These are phyloP conservation scores for Cystobasidium pallidum DNA, from an alignment of 1,284 basidiomycete genomes.

Conservation along the genomic window DNA sequence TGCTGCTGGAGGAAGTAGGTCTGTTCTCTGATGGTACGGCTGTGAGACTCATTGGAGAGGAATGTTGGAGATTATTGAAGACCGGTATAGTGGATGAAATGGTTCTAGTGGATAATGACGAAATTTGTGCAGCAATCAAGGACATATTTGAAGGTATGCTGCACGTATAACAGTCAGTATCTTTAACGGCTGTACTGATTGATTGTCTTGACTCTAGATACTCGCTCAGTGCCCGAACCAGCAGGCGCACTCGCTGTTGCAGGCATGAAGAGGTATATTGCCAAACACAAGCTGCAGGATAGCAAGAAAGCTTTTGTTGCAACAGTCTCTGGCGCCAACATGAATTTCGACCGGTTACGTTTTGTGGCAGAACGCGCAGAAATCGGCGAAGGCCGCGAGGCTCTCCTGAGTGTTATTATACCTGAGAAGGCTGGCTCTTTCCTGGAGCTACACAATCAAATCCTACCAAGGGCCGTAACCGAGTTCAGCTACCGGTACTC, in stretches of 20 bases:
- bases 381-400: conserved; percentile 92
- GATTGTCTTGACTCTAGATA: conserved; percentile 64
- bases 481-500: conserved; percentile 95
- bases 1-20: conserved; percentile 86
- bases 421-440: conserved; percentile 94
- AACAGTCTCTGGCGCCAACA: conserved; percentile 93
- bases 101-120: conserved; percentile 88
- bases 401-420: conserved; percentile 86
- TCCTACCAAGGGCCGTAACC: conserved; percentile 90
- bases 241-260: conserved; percentile 94
- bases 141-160: conserved; percentile 93
- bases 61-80: conserved; percentile 86
- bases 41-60: conserved; percentile 93
- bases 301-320: conserved; percentile 86
- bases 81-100: conserved; percentile 81
- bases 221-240: conserved; percentile 91
- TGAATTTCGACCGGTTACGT: conserved; percentile 95
- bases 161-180: not conserved
- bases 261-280: conserved; percentile 86
- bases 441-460: conserved; percentile 78
- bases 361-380: conserved; percentile 98
- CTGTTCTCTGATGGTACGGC: conserved; percentile 99
- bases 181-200: not conserved
- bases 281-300: conserved; percentile 76
- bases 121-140: conserved; percentile 98